phyloP scores from a whole-genome alignment of 2,329 filamentous ascomycete genomes.

The Truncatella angustata region DNA sequence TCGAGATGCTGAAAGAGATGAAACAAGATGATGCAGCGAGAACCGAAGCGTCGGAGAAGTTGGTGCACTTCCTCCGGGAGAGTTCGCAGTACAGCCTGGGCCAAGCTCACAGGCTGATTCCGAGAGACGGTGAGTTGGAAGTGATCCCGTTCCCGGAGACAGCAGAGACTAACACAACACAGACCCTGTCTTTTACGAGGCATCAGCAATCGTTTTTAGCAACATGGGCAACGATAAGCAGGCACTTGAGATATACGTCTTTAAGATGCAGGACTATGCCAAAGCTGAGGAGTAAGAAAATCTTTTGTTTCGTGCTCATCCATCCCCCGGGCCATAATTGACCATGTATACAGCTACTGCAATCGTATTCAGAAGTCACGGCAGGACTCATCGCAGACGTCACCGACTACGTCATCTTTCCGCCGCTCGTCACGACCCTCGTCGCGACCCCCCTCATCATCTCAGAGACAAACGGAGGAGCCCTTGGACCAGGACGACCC shows the following conservation, averaged over 20 bases:
- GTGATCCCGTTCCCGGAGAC: conserved; percentile 7
- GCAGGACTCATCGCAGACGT: conserved; percentile 34
- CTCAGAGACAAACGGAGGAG: conserved; percentile 17
- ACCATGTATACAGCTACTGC: conserved; percentile 66
- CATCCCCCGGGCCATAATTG: no score
- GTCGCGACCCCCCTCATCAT: no score
- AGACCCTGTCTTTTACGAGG: conserved; percentile 86
- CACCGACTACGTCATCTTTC: conserved; percentile 30
- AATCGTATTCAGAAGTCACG: conserved; percentile 74
- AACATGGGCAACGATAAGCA: conserved; percentile 96
- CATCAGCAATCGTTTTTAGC: conserved; percentile 84
- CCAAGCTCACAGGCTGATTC: conserved; percentile 74
- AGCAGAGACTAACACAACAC: conserved; percentile 12
- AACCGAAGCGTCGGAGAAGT: conserved; percentile 51
- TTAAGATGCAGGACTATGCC: conserved; percentile 79
- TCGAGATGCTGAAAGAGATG: conserved; percentile 53
- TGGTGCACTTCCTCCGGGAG: conserved; percentile 72
- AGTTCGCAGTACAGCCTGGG: conserved; percentile 80
- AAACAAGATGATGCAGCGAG: conserved; percentile 10
- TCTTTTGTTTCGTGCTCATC: no score
- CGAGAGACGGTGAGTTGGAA: conserved; percentile 66
- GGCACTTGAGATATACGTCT: conserved; percentile 95
- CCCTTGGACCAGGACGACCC: conserved; percentile 38
- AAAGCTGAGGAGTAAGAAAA: conserved; percentile 95
- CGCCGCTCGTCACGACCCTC: conserved; percentile 30